Evolutionary conservation across 2,329 filamentous ascomycete species (phyloP).

Genomic region (Fusarium sarcochroum): DNA sequence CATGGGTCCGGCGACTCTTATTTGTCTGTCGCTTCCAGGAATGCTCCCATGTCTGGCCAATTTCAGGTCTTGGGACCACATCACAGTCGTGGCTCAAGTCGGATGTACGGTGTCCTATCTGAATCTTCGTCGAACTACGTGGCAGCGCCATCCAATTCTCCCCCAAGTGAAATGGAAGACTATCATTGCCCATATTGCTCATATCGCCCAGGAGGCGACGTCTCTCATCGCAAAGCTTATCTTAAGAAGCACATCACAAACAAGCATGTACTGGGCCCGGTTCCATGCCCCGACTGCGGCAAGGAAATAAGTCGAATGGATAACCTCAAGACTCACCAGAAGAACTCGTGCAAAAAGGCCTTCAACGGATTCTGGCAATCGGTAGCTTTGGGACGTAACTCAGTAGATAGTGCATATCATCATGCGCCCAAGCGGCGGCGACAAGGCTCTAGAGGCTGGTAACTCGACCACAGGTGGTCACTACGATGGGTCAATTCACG

Average conservation of each 20-base stretch:
- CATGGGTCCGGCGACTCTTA: conserved; percentile 3
- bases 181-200: background rate
- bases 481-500: background rate
- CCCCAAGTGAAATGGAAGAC: background rate
- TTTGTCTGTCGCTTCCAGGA: background rate
- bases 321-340: conserved; percentile 7
- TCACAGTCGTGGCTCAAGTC: background rate
- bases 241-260: conserved; percentile 2
- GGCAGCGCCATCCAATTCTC: background rate
- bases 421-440: background rate
- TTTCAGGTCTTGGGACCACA: too few species aligned
- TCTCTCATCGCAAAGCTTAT: background rate
- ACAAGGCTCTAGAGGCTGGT: background rate
- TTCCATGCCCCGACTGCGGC: background rate
- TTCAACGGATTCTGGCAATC: background rate
- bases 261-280: background rate
- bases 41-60: background rate
- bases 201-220: background rate
- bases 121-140: background rate
- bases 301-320: background rate
- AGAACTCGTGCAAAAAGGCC: background rate
- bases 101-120: background rate
- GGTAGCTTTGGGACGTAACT: background rate
- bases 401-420: background rate
- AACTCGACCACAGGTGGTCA: background rate